Base-by-base conservation (phyloP, 306 rosid species). In the Argentina anserina region DNA sequence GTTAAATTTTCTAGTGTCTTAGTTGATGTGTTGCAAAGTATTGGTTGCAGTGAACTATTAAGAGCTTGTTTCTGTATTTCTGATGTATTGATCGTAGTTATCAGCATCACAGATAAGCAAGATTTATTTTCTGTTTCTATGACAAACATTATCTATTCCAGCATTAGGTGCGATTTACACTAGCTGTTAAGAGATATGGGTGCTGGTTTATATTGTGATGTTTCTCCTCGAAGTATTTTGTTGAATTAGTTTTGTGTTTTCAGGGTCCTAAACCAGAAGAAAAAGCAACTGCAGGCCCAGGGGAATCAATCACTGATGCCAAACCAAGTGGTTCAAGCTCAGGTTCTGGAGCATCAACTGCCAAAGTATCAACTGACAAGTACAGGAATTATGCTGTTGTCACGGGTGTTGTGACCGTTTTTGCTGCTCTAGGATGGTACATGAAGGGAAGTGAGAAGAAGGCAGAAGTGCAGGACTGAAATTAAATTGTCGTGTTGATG, bases 191-290 rank as follows among this genome's bases (percentile, higher is more conserved):
- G 31, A 12, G 1, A 13, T 58, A 20, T 26, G 36, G 9, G 10
- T 59, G 52, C 18, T 62, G n/a, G 36, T 18, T 46, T n/a, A 9
- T 5, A 21, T 46, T 45, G 49, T 47, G 26, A 63, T 41, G 52
- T 20, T 26, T 23, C 34, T 61, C 15, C 36, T 14, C 14, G 1
- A 34, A 46, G 21, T 34, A 21, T 13, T 3, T 65, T 59, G 67
- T 33, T n/a, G n/a, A n/a, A n/a, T n/a, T n/a, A n/a, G n/a, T n/a
- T n/a, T n/a, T n/a, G n/a, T 50, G n/a, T 50, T 50, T n/a, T 50
- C 58, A 94, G 99, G 97, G 99, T 40, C 97, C 89, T 70, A 88
- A 88, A 74, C 84, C 90, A 64, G 98, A 83, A 70, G 94, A 81
- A 69, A 80, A 33, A 26, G 34, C 87, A 72, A 74, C 78, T 14